Evolutionary conservation across 306 rosid genomes (phyloP), one percentile per base, ranked within the genome.

Genomic region (Malus sylvestris): DNA sequence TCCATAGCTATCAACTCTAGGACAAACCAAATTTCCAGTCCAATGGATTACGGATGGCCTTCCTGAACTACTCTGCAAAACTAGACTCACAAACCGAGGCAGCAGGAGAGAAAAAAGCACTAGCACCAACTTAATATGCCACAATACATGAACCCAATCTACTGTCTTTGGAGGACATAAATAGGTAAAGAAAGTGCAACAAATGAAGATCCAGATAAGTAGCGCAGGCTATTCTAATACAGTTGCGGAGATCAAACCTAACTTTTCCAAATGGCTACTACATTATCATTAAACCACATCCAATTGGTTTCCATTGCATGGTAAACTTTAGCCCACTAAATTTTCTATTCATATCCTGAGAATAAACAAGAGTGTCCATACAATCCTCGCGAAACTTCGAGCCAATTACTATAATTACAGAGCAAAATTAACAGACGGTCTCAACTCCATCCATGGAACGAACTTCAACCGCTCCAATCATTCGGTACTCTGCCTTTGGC

Each of bases 1-100:
- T 89, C 97, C 98, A 90, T 86, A 74, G 70, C 67, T 63, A 83
- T 81, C 27, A 68, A 53, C 79, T 23, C 73, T 83, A 76, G 70
- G 72, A 78, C 59, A 76, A 74, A 67, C 33, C 46, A 81, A 73
- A 44, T 79, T 57, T 72, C 82, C 72, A 4, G 79, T 38, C 44
- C 75, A 75, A 51, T 70, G 60, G 6, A 61, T 61, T 73, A 32
- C 23, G 4, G 12, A 73, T 55, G 53, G 67, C 14, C 69, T 73
- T 73, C 59, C 59, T 61, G 59, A 23, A 73, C 27, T 44, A 61
- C 19, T 44, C 27, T 25, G 45, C 59, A 52, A 61, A 70, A 61
- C 70, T 74, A 62, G 70, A 74, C 22, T 64, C 53, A 25, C 16
- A 9, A 74, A 20, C 61, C 45, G 46, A 44, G 78, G 49, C 2